Base-by-base conservation (phyloP, 1,284 basidiomycete species). In the Cutaneotrichosporon spelunceum region DNA sequence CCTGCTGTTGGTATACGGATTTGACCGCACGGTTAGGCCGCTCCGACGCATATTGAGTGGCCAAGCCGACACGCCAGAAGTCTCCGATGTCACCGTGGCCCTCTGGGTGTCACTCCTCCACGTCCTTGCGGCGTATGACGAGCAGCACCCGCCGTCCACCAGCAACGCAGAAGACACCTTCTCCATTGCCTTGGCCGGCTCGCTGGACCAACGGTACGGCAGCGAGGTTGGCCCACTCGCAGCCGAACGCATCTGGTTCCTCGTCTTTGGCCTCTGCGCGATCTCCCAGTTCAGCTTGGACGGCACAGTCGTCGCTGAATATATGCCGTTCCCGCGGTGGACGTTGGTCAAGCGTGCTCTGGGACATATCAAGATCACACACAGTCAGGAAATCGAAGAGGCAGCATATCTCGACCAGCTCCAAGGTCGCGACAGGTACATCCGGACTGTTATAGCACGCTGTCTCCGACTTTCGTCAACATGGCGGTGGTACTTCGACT, bases 31-130 rank as follows among this genome's bases (percentile, higher is more conserved):
- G 0, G 80, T 88, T 60, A 69, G 78, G 14, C 72, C 77, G 0
- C 60, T 80, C 48, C 78, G 78, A 53, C 77, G 55, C 66, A 77
- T 72, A 55, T 64, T 74, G 57, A 66, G 70, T 1, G 70, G 71
- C 36, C 70, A 79, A 52, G 76, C 79, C 6, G 74, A 76, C 2
- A 70, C 76, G 42, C 68, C 72, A 0, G 68, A 73, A 48, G 72
- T 84, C 23, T 76, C 79, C 45, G 81, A 83, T 74, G 79, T 79
- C 26, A 79, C 83, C 0, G 83, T 86, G 0, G 87, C 90, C 66
- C 71, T 89, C 11, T 96, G 93, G 93, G 81, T 93, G 42, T 85
- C 84, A 47, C 69, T 91, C 19, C 82, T 91, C 36, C 87, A 92
- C 69, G 68, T 87, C 44, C 53, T 75, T 6, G 54, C 62, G 7